Base-by-base conservation (phyloP, 768 basidiomycete species). In the Exidia glandulosa region DNA sequence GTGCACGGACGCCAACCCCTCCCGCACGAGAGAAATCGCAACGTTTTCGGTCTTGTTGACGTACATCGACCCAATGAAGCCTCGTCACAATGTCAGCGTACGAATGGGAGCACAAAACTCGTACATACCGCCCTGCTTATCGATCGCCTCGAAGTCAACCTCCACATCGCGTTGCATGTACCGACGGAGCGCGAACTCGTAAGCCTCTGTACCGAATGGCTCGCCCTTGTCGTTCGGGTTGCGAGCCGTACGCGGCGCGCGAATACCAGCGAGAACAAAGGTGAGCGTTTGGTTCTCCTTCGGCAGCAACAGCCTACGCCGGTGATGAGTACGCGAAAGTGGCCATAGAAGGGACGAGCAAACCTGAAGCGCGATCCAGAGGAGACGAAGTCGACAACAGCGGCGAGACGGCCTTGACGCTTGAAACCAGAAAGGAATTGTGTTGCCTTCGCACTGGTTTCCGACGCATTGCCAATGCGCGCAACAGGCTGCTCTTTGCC, bases 141-240 rank as follows among this genome's bases (percentile, higher is more conserved):
- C 95, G 16, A 87, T 82, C 16, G 81, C 80, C 61, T 95, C 91
- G 52, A 97, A 85, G 65, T 91, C 88, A 61, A 98, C 85, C 71
- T 99, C 95, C 5, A 92, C 85, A 67, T 99, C 95, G 31, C 95
- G 84, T 71, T 99, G 95, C 87, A 97, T 87, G 69, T 87, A 94
- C 62, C 81, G 80, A 47, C 84, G 81, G 7, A 81, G 81, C 2
- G 91, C 79, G 66, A 90, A 97, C 37, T 91, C 87, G 3, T 81
- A 76, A 3, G 94, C 83, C 68, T 99, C 95, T 1, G 71, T 66
- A 16, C 95, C 96, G 71, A 78, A 97, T 2, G 94, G 90, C 67
- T 99, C 95, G 56, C 85, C 78, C 72, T 93, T 93, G 64, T 98
- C 96, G 78, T 57, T 69, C 74, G 89, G 64, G 60, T 70, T 75